phyloP scores from a whole-genome alignment of 208 protist genomes.

The Leishmania tarentolae region DNA sequence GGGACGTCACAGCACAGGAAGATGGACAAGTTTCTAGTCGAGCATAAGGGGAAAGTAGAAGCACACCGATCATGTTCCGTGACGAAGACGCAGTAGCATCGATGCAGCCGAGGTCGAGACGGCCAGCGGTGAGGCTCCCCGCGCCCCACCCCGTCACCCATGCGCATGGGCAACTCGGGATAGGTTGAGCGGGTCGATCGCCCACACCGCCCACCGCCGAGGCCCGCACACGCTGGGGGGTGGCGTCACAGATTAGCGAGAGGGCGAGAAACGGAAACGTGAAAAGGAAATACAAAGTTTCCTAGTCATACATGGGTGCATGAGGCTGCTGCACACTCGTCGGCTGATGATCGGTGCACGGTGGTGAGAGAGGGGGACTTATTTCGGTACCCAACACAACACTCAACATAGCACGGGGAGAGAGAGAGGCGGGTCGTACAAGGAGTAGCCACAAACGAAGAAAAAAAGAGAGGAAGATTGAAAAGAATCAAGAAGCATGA shows the following conservation, averaged over 20 bases:
- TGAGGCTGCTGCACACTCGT: neutral
- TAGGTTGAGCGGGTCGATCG: too few species aligned
- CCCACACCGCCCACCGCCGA: too few species aligned
- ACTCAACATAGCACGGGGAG: neutral
- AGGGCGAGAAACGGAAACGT: neutral
- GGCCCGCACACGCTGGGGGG: too few species aligned
- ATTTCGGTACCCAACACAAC: neutral
- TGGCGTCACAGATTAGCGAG: neutral
- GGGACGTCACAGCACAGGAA: neutral
- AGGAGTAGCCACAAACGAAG: neutral
- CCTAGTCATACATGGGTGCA: neutral
- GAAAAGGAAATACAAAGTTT: neutral
- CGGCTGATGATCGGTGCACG: neutral
- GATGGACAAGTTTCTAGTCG: neutral
- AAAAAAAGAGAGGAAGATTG: neutral
- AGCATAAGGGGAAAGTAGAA: neutral
- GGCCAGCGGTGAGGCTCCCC: neutral
- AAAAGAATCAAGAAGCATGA: neutral
- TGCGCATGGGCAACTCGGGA: too few species aligned
- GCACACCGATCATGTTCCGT: neutral
- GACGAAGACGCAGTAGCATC: neutral
- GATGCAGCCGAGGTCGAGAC: neutral
- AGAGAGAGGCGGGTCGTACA: neutral
- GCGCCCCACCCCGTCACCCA: neutral
- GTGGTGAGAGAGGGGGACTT: neutral